phyloP scores from a whole-genome alignment of 495 filamentous ascomycete species.

The Penicillium canariense region DNA sequence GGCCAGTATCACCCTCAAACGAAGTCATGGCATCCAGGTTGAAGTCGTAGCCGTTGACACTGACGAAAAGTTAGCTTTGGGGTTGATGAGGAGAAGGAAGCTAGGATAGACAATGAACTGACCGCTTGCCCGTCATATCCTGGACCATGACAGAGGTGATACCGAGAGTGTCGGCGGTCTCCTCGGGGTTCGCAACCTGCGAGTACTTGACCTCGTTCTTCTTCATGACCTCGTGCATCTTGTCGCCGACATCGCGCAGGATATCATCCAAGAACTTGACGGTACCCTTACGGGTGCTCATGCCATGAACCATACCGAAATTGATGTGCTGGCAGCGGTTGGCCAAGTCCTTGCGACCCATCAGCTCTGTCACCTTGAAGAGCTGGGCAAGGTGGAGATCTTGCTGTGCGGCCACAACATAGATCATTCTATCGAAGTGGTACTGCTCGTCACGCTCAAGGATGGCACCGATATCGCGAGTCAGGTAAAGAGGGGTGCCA shows the following conservation, averaged over 20 bases:
- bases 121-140: conserved; percentile 69
- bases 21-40: conserved; percentile 67
- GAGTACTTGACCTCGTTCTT: conserved; percentile 62
- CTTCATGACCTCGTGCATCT: conserved; percentile 72
- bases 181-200: conserved; percentile 60
- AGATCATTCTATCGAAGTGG: conserved; percentile 74
- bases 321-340: conserved; percentile 66
- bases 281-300: conserved; percentile 67
- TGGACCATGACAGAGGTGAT: conserved; percentile 72
- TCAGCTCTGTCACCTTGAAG: conserved; percentile 68
- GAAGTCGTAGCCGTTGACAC: conserved; percentile 66
- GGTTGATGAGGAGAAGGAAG: neutral
- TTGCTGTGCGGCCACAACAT: conserved; percentile 69
- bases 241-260: conserved; percentile 59
- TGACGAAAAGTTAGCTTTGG: conserved; percentile 27
- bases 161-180: conserved; percentile 55
- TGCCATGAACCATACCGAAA: conserved; percentile 71
- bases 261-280: conserved; percentile 72
- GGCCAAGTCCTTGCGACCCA: conserved; percentile 61
- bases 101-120: conserved; percentile 19
- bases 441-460: conserved; percentile 60
- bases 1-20: conserved; percentile 70
- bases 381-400: conserved; percentile 70
- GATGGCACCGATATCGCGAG: conserved; percentile 69
- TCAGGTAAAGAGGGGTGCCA: conserved; percentile 68